Base-by-base conservation (phyloP, 306 rosid species). In the Parietaria judaica region DNA sequence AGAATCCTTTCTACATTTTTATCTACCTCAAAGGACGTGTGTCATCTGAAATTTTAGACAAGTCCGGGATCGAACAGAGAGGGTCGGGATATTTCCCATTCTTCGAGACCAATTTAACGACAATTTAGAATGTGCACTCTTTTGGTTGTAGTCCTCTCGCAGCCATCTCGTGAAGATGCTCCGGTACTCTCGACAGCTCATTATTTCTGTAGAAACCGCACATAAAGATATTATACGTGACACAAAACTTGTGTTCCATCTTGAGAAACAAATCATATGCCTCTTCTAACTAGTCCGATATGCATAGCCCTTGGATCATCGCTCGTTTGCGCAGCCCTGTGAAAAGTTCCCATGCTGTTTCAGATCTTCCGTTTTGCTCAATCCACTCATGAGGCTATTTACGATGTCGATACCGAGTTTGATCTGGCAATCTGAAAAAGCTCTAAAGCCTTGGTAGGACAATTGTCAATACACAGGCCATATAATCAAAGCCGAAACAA, bases 231-330 rank as follows among this genome's bases (percentile, higher is more conserved):
- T 80, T 74, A 54, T 59, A 75, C 41, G 77, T 69, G 36, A 66
- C 51, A 74, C 83, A 79, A 49, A 79, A 77, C 41, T 66, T 66
- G 11, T 9, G 67, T 70, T 82, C 67, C 78, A 73, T 75, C 62
- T 75, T 60, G 7, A 54, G 51, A 71, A 82, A 64, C 68, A 82
- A 62, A 11, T 54, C 54, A 56, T 70, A 72, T 70, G 79, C 91
- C 46, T 68, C 59, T 59, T 75, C 74, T 11, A 85, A 41, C 23
- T 77, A 47, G 13, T 65, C 74, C 34, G 53, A 60, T 46, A 38
- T 70, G 74, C 83, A 84, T n/a, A 76, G 68, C 60, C 79, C 76
- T 11, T 81, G n/a, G 54, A 79, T 83, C 76, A 76, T 67, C 43
- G 71, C 83, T 47, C 44, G 67, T 14, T 11, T n/a, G 7, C 63